Evolutionary conservation across 768 basidiomycete genomes (phyloP).

Genomic region (Naematelia encephala): DNA sequence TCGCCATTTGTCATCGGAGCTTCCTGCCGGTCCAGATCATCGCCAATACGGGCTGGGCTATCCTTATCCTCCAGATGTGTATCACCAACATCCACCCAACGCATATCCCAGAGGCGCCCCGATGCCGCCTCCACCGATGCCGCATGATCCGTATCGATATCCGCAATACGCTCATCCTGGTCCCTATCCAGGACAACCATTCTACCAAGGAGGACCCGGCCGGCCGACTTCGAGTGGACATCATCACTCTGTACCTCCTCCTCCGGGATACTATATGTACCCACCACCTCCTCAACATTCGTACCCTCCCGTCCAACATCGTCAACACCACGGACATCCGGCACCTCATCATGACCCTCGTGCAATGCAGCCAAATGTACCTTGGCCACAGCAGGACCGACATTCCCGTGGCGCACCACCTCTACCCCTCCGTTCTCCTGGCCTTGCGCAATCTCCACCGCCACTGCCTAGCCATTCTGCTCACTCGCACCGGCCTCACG

Average conservation of each 20-base stretch:
- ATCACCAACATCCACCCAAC: constrained; percentile 1
- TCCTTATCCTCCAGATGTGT: constrained; percentile 6
- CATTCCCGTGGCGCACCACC: background rate
- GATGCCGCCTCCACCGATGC: constrained; percentile 13
- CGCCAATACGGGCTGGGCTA: background rate
- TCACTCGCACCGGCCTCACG: background rate
- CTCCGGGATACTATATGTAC: background rate
- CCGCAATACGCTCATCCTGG: background rate
- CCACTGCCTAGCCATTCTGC: background rate
- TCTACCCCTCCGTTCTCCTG: background rate
- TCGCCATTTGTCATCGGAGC: background rate
- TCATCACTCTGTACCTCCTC: background rate
- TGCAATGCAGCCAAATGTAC: background rate
- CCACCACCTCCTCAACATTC: background rate
- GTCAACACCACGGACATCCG: background rate
- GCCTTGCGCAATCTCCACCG: background rate
- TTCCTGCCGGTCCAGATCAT: background rate
- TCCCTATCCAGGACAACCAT: background rate
- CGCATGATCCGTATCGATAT: constrained; percentile 11
- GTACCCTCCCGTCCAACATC: background rate
- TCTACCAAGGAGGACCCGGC: background rate
- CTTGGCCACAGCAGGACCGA: background rate
- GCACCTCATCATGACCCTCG: background rate
- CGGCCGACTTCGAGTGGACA: background rate
- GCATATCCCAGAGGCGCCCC: constrained; percentile 2